Conservation (phyloP, 768 basidiomycete genomes). For the Russula foetens region DNA sequence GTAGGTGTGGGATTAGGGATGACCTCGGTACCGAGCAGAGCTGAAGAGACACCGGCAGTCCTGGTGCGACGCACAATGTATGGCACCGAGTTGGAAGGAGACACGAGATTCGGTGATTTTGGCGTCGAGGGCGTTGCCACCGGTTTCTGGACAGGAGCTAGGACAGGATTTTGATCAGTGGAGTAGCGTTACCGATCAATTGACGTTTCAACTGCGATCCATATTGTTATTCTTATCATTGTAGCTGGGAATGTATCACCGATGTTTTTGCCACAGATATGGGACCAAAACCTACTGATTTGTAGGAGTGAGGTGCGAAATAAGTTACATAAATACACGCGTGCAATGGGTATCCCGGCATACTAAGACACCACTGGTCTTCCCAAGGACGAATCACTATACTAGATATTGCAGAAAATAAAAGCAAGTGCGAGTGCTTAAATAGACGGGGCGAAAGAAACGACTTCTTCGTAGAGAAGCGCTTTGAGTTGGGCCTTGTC, state of each 20-base stretch:
- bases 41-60: constrained; percentile 37
- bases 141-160: constrained; percentile 55
- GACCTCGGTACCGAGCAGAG: constrained; percentile 31
- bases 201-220: neutral
- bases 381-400: neutral
- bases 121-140: constrained; percentile 71
- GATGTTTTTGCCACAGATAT: neutral
- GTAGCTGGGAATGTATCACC: constrained; percentile 8
- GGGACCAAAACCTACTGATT: neutral
- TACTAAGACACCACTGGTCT: neutral
- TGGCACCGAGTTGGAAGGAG: constrained; percentile 72
- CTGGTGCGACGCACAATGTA: constrained; percentile 68
- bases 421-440: constrained; percentile 24
- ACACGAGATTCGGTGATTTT: constrained; percentile 82
- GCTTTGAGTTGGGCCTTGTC: constrained; percentile 76
- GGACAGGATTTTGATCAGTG: constrained; percentile 32
- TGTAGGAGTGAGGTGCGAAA: neutral
- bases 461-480: constrained; percentile 77
- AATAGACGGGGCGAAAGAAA: constrained; percentile 62
- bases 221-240: constrained; percentile 16
- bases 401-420: constrained; percentile 7
- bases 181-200: neutral
- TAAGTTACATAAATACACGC: neutral
- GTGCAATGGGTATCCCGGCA: neutral
- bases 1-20: constrained; percentile 38